Base-by-base conservation (phyloP, 805 yeast species). In the Yarrowia sp. region DNA sequence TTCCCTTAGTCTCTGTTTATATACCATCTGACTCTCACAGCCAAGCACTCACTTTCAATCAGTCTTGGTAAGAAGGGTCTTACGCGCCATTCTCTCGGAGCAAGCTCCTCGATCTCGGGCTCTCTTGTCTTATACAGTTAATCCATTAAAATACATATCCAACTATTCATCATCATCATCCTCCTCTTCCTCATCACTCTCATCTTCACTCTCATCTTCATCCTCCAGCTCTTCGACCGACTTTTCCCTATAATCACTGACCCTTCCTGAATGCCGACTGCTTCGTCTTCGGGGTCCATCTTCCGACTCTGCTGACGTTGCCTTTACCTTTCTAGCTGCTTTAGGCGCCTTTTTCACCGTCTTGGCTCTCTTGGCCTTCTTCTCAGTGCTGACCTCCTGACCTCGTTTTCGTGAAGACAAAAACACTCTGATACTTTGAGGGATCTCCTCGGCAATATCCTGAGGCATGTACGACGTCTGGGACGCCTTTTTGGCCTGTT, bases 391-490 rank as follows among this genome's bases (percentile, higher is more conserved):
- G 31, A 15, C 15, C n/a, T 55, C 61, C 38, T 38, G 45, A 10
- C 28, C 45, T 11, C 45, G 51, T 32, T 57, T 64, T 65, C 42
- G 57, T 2, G 36, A 39, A 22, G 61, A 42, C 28, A 68, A 35
- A 10, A 43, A 41, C 31, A 62, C 63, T 28, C 58, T 48, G 33
- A 65, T 35, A 15, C 48, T 48, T 13, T 51, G 60, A 17, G 66
- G 64, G 10, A 69, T 31, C 64, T 50, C 65, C 18, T 58, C 50
- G 15, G 80, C 73, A 28, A 82, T 70, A 0, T 71, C 71, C 14
- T 84, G 86, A 1, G 85, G 80, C 41, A 90, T 79, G 69, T 80
- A 90, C 1, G 84, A 80, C 17, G 78, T 83, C 3, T 84, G 78
- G 0, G 86, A 81, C 18, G 86, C 77, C 13, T 74, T 75, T 66